Percentiles rank a stretch among this genome's conserved stretches.
phyloP scores from a whole-genome alignment of 106 monocot genomes.

The Phalaenopsis aphrodite region DNA sequence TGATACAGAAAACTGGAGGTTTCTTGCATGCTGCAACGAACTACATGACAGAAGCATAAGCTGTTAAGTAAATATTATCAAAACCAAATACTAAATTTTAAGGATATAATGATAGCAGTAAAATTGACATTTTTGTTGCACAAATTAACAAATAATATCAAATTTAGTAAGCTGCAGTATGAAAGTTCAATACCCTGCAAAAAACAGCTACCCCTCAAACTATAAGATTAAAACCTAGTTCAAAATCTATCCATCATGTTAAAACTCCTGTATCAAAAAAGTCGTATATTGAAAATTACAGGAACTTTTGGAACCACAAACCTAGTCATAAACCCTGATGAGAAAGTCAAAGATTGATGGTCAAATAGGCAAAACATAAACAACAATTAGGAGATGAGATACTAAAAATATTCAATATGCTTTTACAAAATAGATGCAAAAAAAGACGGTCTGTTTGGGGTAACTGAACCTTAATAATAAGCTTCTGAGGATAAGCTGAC shows the following conservation, averaged over 20 bases:
- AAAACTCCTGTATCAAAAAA: neutral
- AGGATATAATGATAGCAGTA: neutral
- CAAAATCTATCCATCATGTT: neutral
- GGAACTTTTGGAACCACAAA: neutral
- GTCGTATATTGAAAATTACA: neutral
- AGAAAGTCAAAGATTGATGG: neutral
- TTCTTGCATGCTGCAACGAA: conserved; percentile 95
- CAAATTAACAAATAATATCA: neutral
- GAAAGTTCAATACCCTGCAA: neutral
- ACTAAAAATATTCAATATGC: neutral
- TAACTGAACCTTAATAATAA: no score
- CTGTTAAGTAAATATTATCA: neutral
- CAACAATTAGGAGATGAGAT: neutral
- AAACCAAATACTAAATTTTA: neutral
- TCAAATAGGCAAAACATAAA: neutral
- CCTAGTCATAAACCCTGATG: neutral
- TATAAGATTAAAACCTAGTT: neutral
- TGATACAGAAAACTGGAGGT: conserved; percentile 90
- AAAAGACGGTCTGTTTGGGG: neutral
- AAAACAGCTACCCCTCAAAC: neutral
- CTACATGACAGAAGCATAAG: conserved; percentile 27
- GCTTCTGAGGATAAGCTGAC: no score
- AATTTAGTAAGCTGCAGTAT: neutral
- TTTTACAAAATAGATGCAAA: neutral
- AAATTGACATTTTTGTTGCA: neutral